Base-by-base conservation (phyloP, 148 eudicot genomes). In the Camellia sinensis region DNA sequence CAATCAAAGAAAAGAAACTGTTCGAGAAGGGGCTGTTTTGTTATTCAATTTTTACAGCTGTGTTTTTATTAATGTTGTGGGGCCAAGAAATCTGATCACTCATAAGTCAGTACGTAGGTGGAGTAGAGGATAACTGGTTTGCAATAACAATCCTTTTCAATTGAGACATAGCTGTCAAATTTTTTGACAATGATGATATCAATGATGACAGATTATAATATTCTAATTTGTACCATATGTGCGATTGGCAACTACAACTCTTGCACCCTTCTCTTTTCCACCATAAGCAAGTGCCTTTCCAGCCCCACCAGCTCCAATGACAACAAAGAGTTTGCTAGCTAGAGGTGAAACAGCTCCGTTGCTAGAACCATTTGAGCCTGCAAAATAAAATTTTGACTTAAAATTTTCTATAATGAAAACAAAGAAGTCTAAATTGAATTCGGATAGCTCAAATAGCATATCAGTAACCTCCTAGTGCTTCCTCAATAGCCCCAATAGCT, bases 271-370 rank as follows among this genome's bases (percentile, higher is more conserved):
- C 63, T 85, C 94, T 79, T 85, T 89, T 63, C 89, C 97, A 50
- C 97, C 97, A 85, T 88, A 92, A 45, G 97, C 97, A 78, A 92
- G 92, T 52, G 97, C 94, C 83, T 89, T 90, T 79, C 91, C 97
- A 41, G 97, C 97, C 46, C 97, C 97, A 57, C 97, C 97, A 79
- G 97, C 97, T 80, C 97, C 97, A 79, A 91, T 85, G 40, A 92
- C 90, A 67, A 92, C 91, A 84, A 92, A 89, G 22, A 88, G 78
- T 83, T 83, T 92, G 79, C 88, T 90, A 57, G 87, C 87, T 71
- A 92, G 82, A 80, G 97, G 91, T 63, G 97, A 92, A 64, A 67
- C 88, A 74, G 72, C 15, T 46, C 73, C 73, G 18, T 69, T 69
- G 13, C 67, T 62, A 43, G 80, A 85, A 82, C 48, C 64, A 67